Percentiles rank a stretch among this genome's conserved stretches.
phyloP scores from a whole-genome alignment of 371 early-diverging fungal species.

The Lichtheimia ramosa region DNA sequence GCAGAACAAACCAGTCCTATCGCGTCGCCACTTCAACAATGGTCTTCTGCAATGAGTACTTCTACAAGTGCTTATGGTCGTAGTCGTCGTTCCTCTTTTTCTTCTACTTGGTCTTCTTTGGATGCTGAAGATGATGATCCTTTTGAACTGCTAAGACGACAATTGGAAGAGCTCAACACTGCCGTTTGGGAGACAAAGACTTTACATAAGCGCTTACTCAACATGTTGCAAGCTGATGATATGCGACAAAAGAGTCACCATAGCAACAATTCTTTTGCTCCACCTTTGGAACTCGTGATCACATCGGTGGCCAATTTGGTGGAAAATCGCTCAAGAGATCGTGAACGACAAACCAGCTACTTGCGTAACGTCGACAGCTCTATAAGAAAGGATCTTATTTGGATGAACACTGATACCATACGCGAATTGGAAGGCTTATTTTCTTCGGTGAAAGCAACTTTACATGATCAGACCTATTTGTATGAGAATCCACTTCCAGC shows the following conservation, averaged over 20 bases:
- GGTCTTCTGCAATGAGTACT: conserved; percentile 34
- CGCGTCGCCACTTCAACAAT: conserved; percentile 28
- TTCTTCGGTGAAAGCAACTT: conserved; percentile 29
- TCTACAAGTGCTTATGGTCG: conserved; percentile 26
- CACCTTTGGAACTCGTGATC: conserved; percentile 47
- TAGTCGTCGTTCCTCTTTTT: conserved; percentile 43
- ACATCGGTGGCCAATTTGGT: conserved; percentile 45
- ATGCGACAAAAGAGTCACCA: conserved; percentile 10
- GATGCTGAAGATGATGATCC: conserved; percentile 45
- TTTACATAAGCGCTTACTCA: conserved; percentile 45
- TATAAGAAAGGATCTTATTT: conserved; percentile 36
- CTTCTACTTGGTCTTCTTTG: conserved; percentile 33
- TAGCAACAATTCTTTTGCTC: conserved; percentile 22
- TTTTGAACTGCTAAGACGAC: conserved; percentile 49
- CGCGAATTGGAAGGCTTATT: conserved; percentile 36
- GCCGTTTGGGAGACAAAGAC: conserved; percentile 55
- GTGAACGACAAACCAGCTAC: conserved; percentile 46
- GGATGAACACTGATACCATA: conserved; percentile 39
- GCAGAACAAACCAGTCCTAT: conserved; percentile 26
- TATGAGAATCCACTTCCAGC: conserved; percentile 47
- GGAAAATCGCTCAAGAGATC: conserved; percentile 43
- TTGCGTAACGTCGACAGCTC: conserved; percentile 38
- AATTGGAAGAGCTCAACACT: conserved; percentile 48
- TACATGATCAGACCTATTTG: conserved; percentile 36
- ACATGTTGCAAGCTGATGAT: conserved; percentile 42